These are phyloP conservation scores for Scedosporium aurantiacum DNA, from an alignment of 2,329 filamentous ascomycete genomes.

Conservation along the genomic window DNA sequence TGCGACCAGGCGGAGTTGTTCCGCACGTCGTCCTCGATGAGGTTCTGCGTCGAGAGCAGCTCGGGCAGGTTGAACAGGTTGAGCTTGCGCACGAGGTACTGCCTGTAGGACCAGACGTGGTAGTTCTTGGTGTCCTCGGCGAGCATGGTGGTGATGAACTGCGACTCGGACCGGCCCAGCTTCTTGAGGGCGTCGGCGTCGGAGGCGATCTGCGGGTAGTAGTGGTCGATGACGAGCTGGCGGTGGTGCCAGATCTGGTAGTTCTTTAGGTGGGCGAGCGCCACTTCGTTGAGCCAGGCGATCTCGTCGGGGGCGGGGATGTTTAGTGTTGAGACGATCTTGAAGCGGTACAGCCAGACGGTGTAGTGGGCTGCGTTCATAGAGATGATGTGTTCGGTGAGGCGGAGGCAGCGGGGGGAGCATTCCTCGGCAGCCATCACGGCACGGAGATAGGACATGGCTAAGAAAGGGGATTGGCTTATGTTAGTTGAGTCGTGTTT, in stretches of 20 bases:
- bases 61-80: constrained; percentile 63
- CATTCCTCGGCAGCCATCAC: constrained; percentile 84
- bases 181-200: constrained; percentile 43
- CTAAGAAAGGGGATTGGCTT: constrained; percentile 25
- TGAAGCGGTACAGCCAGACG: constrained; percentile 91
- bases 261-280: constrained; percentile 82
- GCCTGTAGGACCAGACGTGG: constrained; percentile 94
- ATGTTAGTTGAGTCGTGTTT: too few relatives aligned
- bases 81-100: constrained; percentile 54
- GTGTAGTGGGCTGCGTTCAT: constrained; percentile 98
- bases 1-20: constrained; percentile 99
- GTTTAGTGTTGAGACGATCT: constrained; percentile 57
- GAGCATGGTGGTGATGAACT: constrained; percentile 73
- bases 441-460: constrained; percentile 84
- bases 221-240: constrained; percentile 51
- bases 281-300: constrained; percentile 74
- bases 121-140: constrained; percentile 90
- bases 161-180: constrained; percentile 55
- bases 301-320: constrained; percentile 62
- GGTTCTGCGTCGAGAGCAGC: constrained; percentile 56
- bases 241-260: constrained; percentile 93
- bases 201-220: constrained; percentile 48
- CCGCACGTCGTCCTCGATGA: constrained; percentile 71
- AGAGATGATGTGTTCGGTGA: constrained; percentile 82
- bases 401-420: constrained; percentile 62